Conservation (phyloP, 129 eudicot species). For the Sambucus nigra region DNA sequence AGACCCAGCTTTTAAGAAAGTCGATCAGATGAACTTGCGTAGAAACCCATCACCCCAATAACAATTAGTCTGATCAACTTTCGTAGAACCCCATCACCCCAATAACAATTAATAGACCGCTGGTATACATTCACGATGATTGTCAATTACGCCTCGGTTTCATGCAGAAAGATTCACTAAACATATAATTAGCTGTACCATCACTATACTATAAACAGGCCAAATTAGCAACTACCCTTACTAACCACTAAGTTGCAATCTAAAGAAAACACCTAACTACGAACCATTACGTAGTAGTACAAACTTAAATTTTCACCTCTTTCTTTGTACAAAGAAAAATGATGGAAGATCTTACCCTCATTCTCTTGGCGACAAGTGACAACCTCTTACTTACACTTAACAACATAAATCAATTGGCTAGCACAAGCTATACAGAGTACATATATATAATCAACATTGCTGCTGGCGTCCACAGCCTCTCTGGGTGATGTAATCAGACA, state of each 20-base stretch:
- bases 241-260: not conserved
- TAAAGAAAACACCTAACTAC: not conserved
- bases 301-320: not conserved
- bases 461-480: not conserved
- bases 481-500: conserved; percentile 17
- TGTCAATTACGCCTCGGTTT: not conserved
- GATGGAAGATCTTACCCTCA: no score
- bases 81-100: no score
- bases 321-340: not conserved
- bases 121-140: not conserved
- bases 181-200: not conserved
- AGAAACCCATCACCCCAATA: no score
- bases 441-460: not conserved
- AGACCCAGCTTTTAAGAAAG: no score
- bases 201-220: not conserved
- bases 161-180: not conserved
- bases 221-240: not conserved
- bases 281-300: not conserved
- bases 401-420: not conserved
- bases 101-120: no score
- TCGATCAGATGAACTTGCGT: no score
- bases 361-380: no score
- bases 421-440: not conserved
- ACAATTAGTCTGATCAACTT: no score
- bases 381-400: no score